Base-by-base conservation (phyloP, 176 grass and related monocot genomes). In the Oryza officinalis region DNA sequence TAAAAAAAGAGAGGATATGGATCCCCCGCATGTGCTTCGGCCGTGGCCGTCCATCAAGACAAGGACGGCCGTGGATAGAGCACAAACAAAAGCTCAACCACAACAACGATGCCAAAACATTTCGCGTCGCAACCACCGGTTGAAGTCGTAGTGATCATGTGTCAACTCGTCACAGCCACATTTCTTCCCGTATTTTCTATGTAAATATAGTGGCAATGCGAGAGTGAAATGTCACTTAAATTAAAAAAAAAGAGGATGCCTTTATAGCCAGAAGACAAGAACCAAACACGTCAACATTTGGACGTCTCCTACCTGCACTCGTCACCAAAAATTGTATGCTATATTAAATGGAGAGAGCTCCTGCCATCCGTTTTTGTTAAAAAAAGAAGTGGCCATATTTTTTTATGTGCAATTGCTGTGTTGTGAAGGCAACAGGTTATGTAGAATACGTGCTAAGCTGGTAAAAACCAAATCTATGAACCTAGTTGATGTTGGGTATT, bases 1-100 rank as follows among this genome's bases (percentile, higher is more conserved):
- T 15, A 14, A 47, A 47, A 15, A 47, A 13, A 47, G 45, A 47
- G 3, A 13, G 45, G 45, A 47, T 47, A 47, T 47, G 43, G 28
- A 41, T 75, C 81, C 49, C 18, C 8, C 27, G 25, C 38, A 28
- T 11, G 10, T 72, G 43, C 43, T 54, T 54, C 17, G 31, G 8
- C 46, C 72, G 17, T 54, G 72, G 61, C 69, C 84, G 45, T 86
- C 84, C 69, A 60, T 75, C 69, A 15, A 28, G 84, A 74, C 28
- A 80, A 44, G 37, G 84, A 86, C 69, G 77, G 77, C 45, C 11
- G 17, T 10, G 17, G 69, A 25, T 75, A 22, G 57, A 54, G 63
- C 72, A 63, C 3, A 38, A 63, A 4, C 52, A 25, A 63, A 63
- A 59, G 47, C 32, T 26, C 49, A 86, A 35, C 54, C 2, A 65